These are phyloP conservation scores for Jamesozyma hellenica DNA, from an alignment of 805 yeast genomes.

Conservation along the genomic window DNA sequence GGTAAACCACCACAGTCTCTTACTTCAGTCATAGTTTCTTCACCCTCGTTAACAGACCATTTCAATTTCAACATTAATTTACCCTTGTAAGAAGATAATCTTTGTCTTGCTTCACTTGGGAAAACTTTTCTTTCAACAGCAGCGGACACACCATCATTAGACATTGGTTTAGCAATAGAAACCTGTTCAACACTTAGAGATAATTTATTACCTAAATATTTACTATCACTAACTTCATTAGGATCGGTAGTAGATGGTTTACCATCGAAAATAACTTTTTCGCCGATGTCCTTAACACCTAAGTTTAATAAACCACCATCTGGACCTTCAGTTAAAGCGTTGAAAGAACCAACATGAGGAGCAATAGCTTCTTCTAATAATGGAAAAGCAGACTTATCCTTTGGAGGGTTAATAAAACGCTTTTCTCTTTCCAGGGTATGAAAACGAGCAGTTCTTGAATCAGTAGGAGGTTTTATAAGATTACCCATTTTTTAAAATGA, in stretches of 20 bases:
- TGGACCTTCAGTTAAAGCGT: conserved; percentile 85
- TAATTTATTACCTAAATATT: conserved; percentile 75
- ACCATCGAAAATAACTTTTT: conserved; percentile 76
- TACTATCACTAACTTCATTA: conserved; percentile 35
- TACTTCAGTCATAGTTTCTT: conserved; percentile 57
- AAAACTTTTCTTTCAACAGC: conserved; percentile 67
- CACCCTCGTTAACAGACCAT: conserved; percentile 85
- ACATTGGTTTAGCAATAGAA: conserved; percentile 71
- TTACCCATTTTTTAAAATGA: conserved; percentile 28
- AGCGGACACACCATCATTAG: conserved; percentile 43
- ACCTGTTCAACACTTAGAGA: conserved; percentile 80
- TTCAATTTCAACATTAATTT: conserved; percentile 66
- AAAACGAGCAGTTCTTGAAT: conserved; percentile 35
- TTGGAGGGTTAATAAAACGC: conserved; percentile 82
- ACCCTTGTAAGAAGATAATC: conserved; percentile 74
- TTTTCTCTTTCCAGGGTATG: conserved; percentile 78
- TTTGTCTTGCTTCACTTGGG: conserved; percentile 86
- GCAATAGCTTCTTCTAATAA: conserved; percentile 78
- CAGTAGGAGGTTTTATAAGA: conserved; percentile 21
- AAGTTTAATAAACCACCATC: conserved; percentile 76
- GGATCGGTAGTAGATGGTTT: conserved; percentile 10
- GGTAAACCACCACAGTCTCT: conserved; percentile 91
- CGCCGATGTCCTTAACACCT: conserved; percentile 83
- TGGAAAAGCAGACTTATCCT: conserved; percentile 74
- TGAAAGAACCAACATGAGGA: conserved; percentile 93